Conservation (phyloP, 352 stramenopile species). For the Phytophthora rubi region DNA sequence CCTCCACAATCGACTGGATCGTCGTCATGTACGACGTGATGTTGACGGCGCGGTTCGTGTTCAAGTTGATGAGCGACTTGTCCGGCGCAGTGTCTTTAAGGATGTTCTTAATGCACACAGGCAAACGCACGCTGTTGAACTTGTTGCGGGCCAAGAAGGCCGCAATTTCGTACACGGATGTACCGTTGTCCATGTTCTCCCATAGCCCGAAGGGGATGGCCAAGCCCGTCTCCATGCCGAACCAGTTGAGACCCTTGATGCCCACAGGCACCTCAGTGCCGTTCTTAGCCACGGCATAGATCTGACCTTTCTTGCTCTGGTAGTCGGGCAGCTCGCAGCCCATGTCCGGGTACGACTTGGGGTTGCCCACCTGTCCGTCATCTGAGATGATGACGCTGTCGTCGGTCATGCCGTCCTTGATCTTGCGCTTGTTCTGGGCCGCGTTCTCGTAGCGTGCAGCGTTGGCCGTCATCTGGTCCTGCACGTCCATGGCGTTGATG, state of each 20-base stretch:
- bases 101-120: conserved; percentile 63
- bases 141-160: conserved; percentile 73
- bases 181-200: conserved; percentile 76
- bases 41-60: conserved; percentile 74
- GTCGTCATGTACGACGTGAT: conserved; percentile 72
- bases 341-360: conserved; percentile 59
- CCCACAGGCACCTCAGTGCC: conserved; percentile 58
- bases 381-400: conserved; percentile 46
- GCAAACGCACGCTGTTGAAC: conserved; percentile 73
- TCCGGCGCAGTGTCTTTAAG: conserved; percentile 49
- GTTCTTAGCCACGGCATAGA: conserved; percentile 53
- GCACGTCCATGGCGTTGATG: conserved; percentile 44
- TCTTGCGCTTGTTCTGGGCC: conserved; percentile 37
- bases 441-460: conserved; percentile 39
- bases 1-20: conserved; percentile 62
- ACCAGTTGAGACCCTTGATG: conserved; percentile 81
- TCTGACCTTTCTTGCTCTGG: conserved; percentile 63
- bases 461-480: conserved; percentile 35
- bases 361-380: conserved; percentile 63
- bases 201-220: conserved; percentile 72
- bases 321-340: conserved; percentile 67
- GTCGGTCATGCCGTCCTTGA: conserved; percentile 48
- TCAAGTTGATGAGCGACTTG: conserved; percentile 64
- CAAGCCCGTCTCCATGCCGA: conserved; percentile 76
- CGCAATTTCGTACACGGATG: conserved; percentile 68